Percentiles rank a stretch among this genome's conserved stretches.
Conservation (phyloP, 805 yeast species). For the Yueomyces sinensis region DNA sequence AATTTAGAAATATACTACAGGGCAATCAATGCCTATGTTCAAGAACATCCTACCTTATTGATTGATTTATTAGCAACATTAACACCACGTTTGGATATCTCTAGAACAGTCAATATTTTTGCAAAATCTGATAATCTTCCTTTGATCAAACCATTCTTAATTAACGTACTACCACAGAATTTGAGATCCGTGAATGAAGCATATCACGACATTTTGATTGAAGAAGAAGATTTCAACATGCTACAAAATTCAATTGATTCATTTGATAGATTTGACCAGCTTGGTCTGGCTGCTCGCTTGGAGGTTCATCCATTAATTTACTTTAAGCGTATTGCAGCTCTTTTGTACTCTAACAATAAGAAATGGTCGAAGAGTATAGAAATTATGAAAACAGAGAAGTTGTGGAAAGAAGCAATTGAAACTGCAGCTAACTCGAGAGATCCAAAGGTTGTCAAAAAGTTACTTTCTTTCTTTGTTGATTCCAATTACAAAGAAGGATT, state of each 20-base stretch:
- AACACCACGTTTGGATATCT: conserved; percentile 81
- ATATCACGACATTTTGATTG: conserved; percentile 87
- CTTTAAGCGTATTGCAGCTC: conserved; percentile 93
- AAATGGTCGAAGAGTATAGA: conserved; percentile 85
- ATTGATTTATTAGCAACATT: conserved; percentile 76
- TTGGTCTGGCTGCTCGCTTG: conserved; percentile 83
- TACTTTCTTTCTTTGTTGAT: conserved; percentile 84
- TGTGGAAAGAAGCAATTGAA: conserved; percentile 89
- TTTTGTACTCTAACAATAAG: conserved; percentile 85
- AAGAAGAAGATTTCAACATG: conserved; percentile 91
- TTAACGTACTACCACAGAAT: conserved; percentile 83
- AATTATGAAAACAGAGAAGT: conserved; percentile 77
- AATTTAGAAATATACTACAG: conserved; percentile 94
- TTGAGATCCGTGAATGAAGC: conserved; percentile 86
- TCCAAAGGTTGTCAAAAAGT: conserved; percentile 74
- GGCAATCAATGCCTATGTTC: conserved; percentile 89
- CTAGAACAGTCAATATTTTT: conserved; percentile 90
- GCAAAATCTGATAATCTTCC: conserved; percentile 94
- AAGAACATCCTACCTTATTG: conserved; percentile 81
- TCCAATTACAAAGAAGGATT: conserved; percentile 94
- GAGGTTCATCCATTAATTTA: conserved; percentile 84
- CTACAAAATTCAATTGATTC: conserved; percentile 77
- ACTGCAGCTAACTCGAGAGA: conserved; percentile 78
- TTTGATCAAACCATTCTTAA: conserved; percentile 86
- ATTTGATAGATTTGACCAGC: conserved; percentile 81